phyloP scores from a whole-genome alignment of 2,329 filamentous ascomycete genomes.

The Verticillium nubilum region DNA sequence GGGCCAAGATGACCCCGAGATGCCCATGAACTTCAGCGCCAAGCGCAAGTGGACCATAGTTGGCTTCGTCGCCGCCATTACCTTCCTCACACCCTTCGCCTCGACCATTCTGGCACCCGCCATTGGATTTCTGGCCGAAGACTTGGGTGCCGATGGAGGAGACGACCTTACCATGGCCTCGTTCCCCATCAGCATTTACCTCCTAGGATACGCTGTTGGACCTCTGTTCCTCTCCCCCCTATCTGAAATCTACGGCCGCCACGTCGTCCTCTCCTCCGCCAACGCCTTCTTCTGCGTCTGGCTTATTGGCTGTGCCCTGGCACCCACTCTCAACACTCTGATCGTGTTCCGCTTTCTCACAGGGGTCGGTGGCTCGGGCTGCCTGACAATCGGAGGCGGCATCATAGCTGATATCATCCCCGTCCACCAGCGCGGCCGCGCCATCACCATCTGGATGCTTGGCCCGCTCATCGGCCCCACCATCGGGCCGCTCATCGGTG shows the following conservation, averaged over 20 bases:
- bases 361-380: conserved; percentile 52
- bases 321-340: conserved; percentile 45
- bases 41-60: conserved; percentile 54
- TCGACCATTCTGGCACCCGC: conserved; percentile 55
- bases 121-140: conserved; percentile 33
- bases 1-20: conserved; percentile 47
- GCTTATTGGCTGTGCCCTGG: conserved; percentile 59
- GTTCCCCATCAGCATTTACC: conserved; percentile 56
- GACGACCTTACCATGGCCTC: conserved; percentile 35
- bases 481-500: conserved; percentile 41
- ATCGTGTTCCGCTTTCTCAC: conserved; percentile 55
- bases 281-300: conserved; percentile 58
- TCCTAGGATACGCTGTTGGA: conserved; percentile 54
- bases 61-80: conserved; percentile 51
- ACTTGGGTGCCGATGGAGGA: conserved; percentile 36
- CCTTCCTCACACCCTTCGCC: conserved; percentile 60
- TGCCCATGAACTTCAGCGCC: conserved; percentile 52
- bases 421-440: conserved; percentile 37
- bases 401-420: conserved; percentile 51
- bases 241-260: conserved; percentile 60
- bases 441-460: conserved; percentile 45
- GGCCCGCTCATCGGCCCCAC: conserved; percentile 36
- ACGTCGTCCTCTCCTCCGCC: conserved; percentile 47
- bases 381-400: conserved; percentile 48
- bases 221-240: conserved; percentile 53